Percentiles rank a stretch among this genome's conserved stretches.
Evolutionary conservation across 1,284 basidiomycete species (phyloP).

Genomic region (Pisolithus thermaeus): DNA sequence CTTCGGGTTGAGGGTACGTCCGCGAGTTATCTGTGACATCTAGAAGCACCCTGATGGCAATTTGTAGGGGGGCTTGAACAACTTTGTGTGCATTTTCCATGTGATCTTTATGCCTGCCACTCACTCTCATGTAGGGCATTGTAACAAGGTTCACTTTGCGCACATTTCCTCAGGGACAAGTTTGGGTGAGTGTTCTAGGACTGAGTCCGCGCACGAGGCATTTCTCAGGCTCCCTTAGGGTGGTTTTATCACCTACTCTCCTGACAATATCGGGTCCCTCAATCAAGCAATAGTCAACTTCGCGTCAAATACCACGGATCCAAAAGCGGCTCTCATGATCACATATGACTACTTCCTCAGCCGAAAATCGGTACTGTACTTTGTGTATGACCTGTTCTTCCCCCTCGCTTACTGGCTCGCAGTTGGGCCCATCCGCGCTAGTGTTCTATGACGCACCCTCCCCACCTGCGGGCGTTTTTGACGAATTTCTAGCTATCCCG

Average conservation of each 20-base stretch:
- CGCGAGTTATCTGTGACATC: neutral
- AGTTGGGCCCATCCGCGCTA: constrained; percentile 7
- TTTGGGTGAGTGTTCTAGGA: constrained; percentile 42
- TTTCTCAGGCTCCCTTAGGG: constrained; percentile 33
- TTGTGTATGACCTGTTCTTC: neutral
- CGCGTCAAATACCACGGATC: constrained; percentile 41
- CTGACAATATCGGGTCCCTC: constrained; percentile 15
- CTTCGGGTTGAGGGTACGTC: constrained; percentile 39
- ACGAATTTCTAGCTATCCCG: constrained; percentile 34
- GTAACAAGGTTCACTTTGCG: constrained; percentile 52
- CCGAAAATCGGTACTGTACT: neutral
- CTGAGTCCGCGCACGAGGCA: neutral
- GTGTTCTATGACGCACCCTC: constrained; percentile 36
- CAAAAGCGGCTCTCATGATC: constrained; percentile 52
- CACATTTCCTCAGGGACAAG: constrained; percentile 45
- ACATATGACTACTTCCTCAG: constrained; percentile 40
- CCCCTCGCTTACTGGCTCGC: constrained; percentile 9
- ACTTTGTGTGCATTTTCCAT: constrained; percentile 39
- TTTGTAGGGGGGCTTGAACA: constrained; percentile 50
- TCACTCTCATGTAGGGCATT: constrained; percentile 38
- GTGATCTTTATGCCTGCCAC: neutral
- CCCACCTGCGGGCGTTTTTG: constrained; percentile 33
- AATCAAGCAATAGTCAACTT: constrained; percentile 45
- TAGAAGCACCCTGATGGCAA: neutral
- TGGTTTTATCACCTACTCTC: constrained; percentile 40